A percentile compares a stretch with the other conserved stretches of the same genome.
Evolutionary conservation across 495 filamentous ascomycete genomes (phyloP).

Genomic region (Aspergillus cristatus): DNA sequence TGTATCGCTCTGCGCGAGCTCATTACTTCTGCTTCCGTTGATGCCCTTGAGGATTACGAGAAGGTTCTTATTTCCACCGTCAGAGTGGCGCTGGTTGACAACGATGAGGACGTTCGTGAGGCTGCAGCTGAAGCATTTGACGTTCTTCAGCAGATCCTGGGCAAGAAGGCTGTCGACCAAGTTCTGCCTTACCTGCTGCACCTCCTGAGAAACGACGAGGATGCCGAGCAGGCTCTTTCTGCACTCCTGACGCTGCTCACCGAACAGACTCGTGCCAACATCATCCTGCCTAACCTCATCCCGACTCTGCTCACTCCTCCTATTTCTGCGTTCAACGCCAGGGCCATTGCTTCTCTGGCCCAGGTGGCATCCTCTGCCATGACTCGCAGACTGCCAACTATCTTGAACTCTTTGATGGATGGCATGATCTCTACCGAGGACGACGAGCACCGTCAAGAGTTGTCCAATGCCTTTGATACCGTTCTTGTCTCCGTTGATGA

Average conservation of each 20-base stretch:
- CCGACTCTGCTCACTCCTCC: constrained; percentile 82
- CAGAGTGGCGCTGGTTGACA: constrained; percentile 84
- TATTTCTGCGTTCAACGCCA: constrained; percentile 92
- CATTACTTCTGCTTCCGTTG: constrained; percentile 81
- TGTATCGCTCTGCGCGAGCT: constrained; percentile 92
- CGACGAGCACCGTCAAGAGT: constrained; percentile 60
- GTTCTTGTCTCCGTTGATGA: constrained; percentile 91
- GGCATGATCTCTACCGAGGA: constrained; percentile 74
- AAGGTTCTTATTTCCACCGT: constrained; percentile 91
- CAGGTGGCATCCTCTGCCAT: constrained; percentile 83
- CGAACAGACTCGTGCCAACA: constrained; percentile 86
- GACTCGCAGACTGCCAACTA: constrained; percentile 77
- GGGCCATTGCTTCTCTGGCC: constrained; percentile 82
- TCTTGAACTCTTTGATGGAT: constrained; percentile 89
- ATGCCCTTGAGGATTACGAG: constrained; percentile 88
- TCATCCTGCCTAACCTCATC: constrained; percentile 92
- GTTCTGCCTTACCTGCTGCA: constrained; percentile 87
- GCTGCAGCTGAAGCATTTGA: constrained; percentile 97
- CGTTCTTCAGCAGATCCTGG: constrained; percentile 81
- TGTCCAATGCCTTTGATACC: constrained; percentile 72
- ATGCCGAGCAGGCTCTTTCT: constrained; percentile 85
- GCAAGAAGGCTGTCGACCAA: constrained; percentile 89
- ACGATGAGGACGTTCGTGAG: constrained; percentile 81
- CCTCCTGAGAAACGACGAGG: constrained; percentile 71
- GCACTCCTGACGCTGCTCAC: constrained; percentile 88